A percentile compares a stretch with the other conserved stretches of the same genome.
Evolutionary conservation across 768 basidiomycete species (phyloP).

Genomic region (Fomitopsis serialis): DNA sequence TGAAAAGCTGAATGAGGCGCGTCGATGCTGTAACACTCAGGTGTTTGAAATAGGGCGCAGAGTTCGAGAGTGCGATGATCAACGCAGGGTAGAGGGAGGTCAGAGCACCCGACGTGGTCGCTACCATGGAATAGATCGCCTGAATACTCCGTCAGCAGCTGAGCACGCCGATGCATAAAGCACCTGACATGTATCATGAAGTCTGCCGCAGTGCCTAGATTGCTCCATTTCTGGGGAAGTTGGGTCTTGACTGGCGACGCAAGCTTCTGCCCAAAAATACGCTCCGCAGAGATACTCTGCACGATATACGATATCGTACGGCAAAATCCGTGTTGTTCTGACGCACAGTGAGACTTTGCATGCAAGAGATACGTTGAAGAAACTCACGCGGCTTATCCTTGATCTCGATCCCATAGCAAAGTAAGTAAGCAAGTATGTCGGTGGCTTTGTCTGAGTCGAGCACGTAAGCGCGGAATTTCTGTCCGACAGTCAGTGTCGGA

Average conservation of each 20-base stretch:
- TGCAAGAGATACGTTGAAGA: slow-evolving; percentile 1
- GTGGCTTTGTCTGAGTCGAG: slow-evolving; percentile 76
- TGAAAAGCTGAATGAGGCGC: slow-evolving; percentile 82
- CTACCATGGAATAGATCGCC: slow-evolving; percentile 87
- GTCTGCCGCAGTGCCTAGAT: slow-evolving; percentile 71
- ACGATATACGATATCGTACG: slow-evolving; percentile 87
- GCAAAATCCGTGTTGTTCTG: slow-evolving; percentile 89
- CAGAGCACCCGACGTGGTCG: slow-evolving; percentile 78
- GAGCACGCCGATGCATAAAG: neutral
- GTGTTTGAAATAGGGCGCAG: slow-evolving; percentile 80
- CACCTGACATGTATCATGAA: slow-evolving; percentile 73
- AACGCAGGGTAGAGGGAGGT: slow-evolving; percentile 89
- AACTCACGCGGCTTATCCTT: slow-evolving; percentile 85
- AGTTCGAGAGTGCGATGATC: slow-evolving; percentile 85
- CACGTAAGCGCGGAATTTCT: slow-evolving; percentile 88
- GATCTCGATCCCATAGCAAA: slow-evolving; percentile 80
- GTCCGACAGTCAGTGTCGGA: slow-evolving; percentile 2
- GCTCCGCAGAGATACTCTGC: slow-evolving; percentile 85
- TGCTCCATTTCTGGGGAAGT: slow-evolving; percentile 73
- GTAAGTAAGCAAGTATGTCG: slow-evolving; percentile 72
- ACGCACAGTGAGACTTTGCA: neutral
- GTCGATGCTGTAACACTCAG: slow-evolving; percentile 79
- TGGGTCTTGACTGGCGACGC: slow-evolving; percentile 57
- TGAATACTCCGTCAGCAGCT: slow-evolving; percentile 25
- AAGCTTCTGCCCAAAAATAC: slow-evolving; percentile 67